Conservation (phyloP, 805 yeast genomes). For the Sugiyamaella marilandica region DNA sequence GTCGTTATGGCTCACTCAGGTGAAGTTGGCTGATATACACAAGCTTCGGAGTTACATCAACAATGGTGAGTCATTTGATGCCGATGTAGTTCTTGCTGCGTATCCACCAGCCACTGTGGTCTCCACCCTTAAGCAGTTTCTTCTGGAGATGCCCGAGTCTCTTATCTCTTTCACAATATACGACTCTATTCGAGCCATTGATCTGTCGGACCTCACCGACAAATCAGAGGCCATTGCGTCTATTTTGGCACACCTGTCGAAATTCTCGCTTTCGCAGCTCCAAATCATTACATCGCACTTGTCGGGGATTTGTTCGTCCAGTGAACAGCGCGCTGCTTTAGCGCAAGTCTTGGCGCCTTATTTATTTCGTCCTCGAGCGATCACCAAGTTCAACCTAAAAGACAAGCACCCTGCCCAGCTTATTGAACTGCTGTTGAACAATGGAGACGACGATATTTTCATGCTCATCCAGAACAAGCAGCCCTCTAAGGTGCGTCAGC, state of each 20-base stretch:
- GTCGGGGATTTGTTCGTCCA: not conserved
- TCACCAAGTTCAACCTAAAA: conserved; percentile 25
- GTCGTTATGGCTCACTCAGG: conserved; percentile 47
- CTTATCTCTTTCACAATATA: conserved; percentile 57
- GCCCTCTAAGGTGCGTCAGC: conserved; percentile 13
- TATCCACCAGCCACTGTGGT: conserved; percentile 50
- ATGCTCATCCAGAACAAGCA: conserved; percentile 15
- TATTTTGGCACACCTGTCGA: conserved; percentile 24
- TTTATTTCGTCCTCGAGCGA: conserved; percentile 30
- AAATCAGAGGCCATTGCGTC: conserved; percentile 18
- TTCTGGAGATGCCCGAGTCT: conserved; percentile 73
- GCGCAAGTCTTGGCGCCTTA: conserved; percentile 22
- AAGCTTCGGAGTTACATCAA: conserved; percentile 45
- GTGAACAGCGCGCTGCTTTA: conserved; percentile 8
- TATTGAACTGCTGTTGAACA: conserved; percentile 23
- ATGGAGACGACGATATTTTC: conserved; percentile 22
- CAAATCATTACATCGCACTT: conserved; percentile 18
- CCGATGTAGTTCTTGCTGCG: conserved; percentile 33
- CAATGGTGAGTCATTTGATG: conserved; percentile 30
- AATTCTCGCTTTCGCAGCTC: conserved; percentile 19
- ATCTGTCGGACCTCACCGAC: not conserved
- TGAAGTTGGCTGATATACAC: conserved; percentile 54
- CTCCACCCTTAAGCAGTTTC: conserved; percentile 57
- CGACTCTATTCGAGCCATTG: conserved; percentile 51
- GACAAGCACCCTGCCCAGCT: conserved; percentile 30